Percentiles rank a stretch among this genome's conserved stretches.
Evolutionary conservation across 1,284 basidiomycete genomes (phyloP).

Genomic region (Grifola frondosa): DNA sequence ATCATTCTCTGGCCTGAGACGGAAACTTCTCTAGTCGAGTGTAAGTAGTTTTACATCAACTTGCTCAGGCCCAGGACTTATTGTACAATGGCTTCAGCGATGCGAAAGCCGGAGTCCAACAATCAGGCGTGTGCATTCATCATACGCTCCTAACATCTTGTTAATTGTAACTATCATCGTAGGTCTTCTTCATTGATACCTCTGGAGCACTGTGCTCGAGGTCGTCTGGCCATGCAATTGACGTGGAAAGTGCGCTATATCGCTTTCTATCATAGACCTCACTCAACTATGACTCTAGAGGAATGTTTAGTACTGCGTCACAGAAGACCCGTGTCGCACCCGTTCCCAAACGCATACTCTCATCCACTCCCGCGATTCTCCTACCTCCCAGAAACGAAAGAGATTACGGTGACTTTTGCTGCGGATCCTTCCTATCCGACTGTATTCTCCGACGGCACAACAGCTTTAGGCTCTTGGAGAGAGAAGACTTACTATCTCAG

Average conservation of each 20-base stretch:
- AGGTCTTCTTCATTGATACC: slow-evolving; percentile 81
- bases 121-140: slow-evolving; percentile 58
- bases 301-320: slow-evolving; percentile 69
- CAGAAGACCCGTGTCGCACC: slow-evolving; percentile 66
- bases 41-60: slow-evolving; percentile 34
- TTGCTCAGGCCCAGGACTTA: background rate
- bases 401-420: slow-evolving; percentile 60
- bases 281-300: slow-evolving; percentile 36
- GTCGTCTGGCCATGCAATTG: slow-evolving; percentile 77
- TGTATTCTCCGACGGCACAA: slow-evolving; percentile 33
- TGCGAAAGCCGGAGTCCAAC: slow-evolving; percentile 63
- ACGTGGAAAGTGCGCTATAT: slow-evolving; percentile 58
- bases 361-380: slow-evolving; percentile 74
- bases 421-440: slow-evolving; percentile 62
- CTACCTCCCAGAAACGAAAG: slow-evolving; percentile 51
- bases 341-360: slow-evolving; percentile 72
- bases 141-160: background rate
- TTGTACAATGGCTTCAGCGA: slow-evolving; percentile 39
- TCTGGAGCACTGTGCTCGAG: slow-evolving; percentile 73
- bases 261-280: slow-evolving; percentile 1
- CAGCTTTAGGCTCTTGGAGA: slow-evolving; percentile 44
- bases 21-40: slow-evolving; percentile 72
- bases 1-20: slow-evolving; percentile 68
- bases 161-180: slow-evolving; percentile 1
- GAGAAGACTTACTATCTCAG: slow-evolving; percentile 60